Percentiles rank a stretch among this genome's conserved stretches.
These are phyloP conservation scores for Penicillium capsulatum DNA, from an alignment of 2,329 filamentous ascomycete genomes.

Conservation along the genomic window DNA sequence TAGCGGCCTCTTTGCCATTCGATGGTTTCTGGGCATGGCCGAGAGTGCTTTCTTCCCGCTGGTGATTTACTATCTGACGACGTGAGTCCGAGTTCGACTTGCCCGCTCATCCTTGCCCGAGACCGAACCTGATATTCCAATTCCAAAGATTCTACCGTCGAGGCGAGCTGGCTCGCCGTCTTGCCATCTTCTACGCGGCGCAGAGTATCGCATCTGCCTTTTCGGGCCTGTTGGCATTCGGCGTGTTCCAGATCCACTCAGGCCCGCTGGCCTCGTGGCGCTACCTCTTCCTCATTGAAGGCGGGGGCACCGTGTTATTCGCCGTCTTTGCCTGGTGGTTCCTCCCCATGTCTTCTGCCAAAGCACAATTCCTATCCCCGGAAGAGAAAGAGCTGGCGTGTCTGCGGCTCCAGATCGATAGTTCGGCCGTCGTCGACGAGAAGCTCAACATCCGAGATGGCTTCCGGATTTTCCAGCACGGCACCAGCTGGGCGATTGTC, in stretches of 20 bases:
- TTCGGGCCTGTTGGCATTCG: conserved; percentile 56
- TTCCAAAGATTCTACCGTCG: conserved; percentile 74
- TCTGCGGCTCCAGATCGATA: conserved; percentile 69
- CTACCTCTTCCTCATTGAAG: conserved; percentile 56
- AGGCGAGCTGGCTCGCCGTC: conserved; percentile 64
- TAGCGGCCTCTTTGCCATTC: conserved; percentile 60
- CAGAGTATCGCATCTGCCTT: conserved; percentile 69
- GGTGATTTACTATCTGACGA: conserved; percentile 61
- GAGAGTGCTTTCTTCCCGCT: conserved; percentile 67
- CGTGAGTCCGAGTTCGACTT: too few species aligned
- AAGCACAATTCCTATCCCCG: conserved; percentile 61
- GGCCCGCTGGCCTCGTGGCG: conserved; percentile 50
- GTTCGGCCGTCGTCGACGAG: conserved; percentile 60
- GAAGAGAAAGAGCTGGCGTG: conserved; percentile 66
- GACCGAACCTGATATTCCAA: too few species aligned
- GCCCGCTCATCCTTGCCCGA: too few species aligned
- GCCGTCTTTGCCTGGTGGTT: conserved; percentile 65
- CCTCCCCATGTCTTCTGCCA: conserved; percentile 60
- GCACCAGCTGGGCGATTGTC: conserved; percentile 53
- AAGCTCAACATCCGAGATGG: conserved; percentile 52
- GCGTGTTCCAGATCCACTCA: conserved; percentile 57
- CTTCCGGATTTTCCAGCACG: conserved; percentile 51
- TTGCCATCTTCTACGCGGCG: conserved; percentile 72
- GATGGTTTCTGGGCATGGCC: conserved; percentile 66
- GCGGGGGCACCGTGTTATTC: conserved; percentile 56